Percentiles rank a stretch among this genome's conserved stretches.
Conservation (phyloP, 2,329 filamentous ascomycete species). For the Trichophyton verrucosum region DNA sequence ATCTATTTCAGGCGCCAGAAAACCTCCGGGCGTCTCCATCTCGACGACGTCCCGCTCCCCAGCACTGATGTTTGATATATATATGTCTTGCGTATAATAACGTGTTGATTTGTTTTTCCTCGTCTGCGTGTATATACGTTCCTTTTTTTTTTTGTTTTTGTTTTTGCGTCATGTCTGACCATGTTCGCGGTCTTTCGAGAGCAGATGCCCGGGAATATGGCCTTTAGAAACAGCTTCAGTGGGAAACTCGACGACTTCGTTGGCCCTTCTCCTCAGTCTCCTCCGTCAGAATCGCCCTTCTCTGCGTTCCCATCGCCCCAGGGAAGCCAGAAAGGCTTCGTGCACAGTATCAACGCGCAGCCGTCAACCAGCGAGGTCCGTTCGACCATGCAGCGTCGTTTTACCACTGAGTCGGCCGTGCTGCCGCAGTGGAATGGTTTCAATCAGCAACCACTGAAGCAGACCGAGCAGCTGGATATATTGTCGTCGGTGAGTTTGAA, state of each 20-base stretch:
- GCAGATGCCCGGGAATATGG: slow-evolving; percentile 37
- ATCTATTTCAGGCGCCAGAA: neutral
- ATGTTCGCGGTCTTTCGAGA: slow-evolving; percentile 11
- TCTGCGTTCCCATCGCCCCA: slow-evolving; percentile 62
- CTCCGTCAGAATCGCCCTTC: slow-evolving; percentile 63
- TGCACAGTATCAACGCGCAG: slow-evolving; percentile 23
- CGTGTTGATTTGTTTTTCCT: neutral
- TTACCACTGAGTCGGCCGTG: slow-evolving; percentile 83
- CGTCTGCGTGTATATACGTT: neutral
- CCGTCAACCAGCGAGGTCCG: slow-evolving; percentile 56
- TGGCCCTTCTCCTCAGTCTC: slow-evolving; percentile 64
- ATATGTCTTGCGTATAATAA: neutral
- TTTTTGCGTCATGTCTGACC: slow-evolving; percentile 12
- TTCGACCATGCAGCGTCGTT: slow-evolving; percentile 71
- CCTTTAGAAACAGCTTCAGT: slow-evolving; percentile 50
- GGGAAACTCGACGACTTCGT: slow-evolving; percentile 67
- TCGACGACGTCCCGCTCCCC: neutral
- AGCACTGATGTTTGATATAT: neutral
- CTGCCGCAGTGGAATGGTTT: slow-evolving; percentile 61
- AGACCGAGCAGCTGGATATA: slow-evolving; percentile 43
- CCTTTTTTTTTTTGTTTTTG: neutral
- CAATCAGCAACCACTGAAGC: slow-evolving; percentile 40
- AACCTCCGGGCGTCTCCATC: neutral
- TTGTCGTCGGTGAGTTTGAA: slow-evolving; percentile 40
- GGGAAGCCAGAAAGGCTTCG: slow-evolving; percentile 51